These are phyloP conservation scores for Sugiyamaella xylanicola DNA, from an alignment of 1,139 yeast genomes.

Conservation along the genomic window DNA sequence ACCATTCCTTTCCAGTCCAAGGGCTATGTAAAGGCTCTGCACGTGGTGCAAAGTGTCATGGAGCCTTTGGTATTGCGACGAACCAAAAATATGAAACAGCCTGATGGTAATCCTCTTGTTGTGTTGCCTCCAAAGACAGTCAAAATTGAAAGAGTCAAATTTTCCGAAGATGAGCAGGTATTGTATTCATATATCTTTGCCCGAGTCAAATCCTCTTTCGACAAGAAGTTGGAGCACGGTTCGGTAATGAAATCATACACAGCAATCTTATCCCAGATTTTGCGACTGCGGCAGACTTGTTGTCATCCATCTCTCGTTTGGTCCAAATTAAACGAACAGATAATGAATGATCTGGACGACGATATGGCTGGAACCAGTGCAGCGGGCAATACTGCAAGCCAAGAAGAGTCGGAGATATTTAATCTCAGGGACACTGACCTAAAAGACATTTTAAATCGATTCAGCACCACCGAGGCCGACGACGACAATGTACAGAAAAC, in stretches of 20 bases:
- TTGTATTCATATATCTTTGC: conserved; percentile 72
- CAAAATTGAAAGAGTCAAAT: conserved; percentile 62
- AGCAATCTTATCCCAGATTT: conserved; percentile 77
- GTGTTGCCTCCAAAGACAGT: conserved; percentile 77
- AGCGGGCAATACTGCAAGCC: conserved; percentile 19
- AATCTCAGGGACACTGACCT: conserved; percentile 33
- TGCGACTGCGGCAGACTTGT: conserved; percentile 84
- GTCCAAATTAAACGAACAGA: conserved; percentile 37
- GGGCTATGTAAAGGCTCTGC: conserved; percentile 69
- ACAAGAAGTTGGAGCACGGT: conserved; percentile 62
- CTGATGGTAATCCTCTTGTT: conserved; percentile 74
- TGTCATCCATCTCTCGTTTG: conserved; percentile 75
- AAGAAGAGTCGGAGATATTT: conserved; percentile 21
- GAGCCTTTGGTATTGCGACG: conserved; percentile 84
- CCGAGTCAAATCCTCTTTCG: conserved; percentile 70
- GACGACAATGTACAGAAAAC: conserved; percentile 23
- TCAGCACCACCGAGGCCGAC: conserved; percentile 17
- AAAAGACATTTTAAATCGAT: conserved; percentile 31
- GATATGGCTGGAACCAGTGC: conserved; percentile 21
- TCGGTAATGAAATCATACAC: conserved; percentile 73
- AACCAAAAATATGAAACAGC: conserved; percentile 80
- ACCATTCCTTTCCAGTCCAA: conserved; percentile 81
- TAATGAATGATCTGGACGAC: conserved; percentile 21
- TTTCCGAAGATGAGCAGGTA: conserved; percentile 65
- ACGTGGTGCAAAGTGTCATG: conserved; percentile 78